A percentile compares a stretch with the other conserved stretches of the same genome.
phyloP scores from a whole-genome alignment of 202 grass and related monocot species.

The Dendrocalamus latiflorus region DNA sequence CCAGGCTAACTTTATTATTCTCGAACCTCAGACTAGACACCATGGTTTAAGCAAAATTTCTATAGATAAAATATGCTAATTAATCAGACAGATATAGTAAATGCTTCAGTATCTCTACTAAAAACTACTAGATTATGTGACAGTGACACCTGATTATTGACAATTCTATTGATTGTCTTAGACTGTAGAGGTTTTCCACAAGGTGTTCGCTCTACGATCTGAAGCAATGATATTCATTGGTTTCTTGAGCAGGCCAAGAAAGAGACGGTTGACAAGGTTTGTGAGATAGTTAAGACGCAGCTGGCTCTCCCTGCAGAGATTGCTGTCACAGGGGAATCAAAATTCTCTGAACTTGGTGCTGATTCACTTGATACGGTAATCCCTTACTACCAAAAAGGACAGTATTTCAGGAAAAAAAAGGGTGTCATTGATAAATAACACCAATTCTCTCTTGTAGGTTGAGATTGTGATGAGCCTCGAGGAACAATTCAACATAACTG shows the following conservation, averaged over 20 bases:
- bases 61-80: neutral
- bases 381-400: neutral
- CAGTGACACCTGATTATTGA: neutral
- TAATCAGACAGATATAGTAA: neutral
- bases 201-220: neutral
- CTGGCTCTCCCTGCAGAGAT: constrained; percentile 46
- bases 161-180: neutral
- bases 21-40: neutral
- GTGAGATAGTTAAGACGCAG: constrained; percentile 73
- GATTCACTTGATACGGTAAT: constrained; percentile 92
- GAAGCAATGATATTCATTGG: neutral
- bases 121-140: neutral
- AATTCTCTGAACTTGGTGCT: constrained; percentile 80
- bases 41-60: neutral
- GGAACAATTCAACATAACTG: constrained; percentile 63
- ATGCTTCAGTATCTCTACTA: neutral
- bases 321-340: constrained; percentile 52
- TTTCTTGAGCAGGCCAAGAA: constrained; percentile 64
- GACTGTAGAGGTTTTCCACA: neutral
- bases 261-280: constrained; percentile 86
- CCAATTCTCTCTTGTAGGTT: constrained; percentile 40
- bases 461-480: constrained; percentile 82
- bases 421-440: neutral
- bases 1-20: neutral
- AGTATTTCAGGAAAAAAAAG: too few relatives aligned